Conservation (phyloP, 2,329 filamentous ascomycete genomes). For the Atkinsonella texensis region DNA sequence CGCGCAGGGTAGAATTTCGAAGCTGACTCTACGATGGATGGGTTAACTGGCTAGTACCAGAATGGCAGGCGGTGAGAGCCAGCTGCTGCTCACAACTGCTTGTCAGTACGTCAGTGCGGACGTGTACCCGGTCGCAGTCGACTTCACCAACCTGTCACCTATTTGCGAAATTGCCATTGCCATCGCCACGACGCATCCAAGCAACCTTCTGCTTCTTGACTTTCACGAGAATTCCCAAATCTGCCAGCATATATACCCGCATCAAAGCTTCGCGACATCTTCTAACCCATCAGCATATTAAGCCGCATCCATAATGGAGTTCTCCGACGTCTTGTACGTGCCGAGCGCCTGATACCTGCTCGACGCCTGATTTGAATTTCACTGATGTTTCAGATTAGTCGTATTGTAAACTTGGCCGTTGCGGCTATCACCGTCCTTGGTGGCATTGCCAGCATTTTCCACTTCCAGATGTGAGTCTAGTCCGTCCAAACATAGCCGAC, state of each 20-base stretch:
- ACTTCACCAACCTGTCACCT: slow-evolving; percentile 2
- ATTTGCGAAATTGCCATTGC: slow-evolving; percentile 4
- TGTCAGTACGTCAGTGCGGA: slow-evolving; percentile 5
- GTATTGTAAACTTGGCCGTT: slow-evolving; percentile 84
- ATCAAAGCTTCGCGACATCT: background rate
- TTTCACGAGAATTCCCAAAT: background rate
- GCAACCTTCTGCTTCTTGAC: slow-evolving; percentile 5
- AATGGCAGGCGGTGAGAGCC: background rate
- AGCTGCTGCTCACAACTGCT: background rate
- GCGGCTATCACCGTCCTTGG: slow-evolving; percentile 81
- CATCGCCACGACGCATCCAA: background rate
- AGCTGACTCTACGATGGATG: background rate
- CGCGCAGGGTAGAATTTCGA: background rate
- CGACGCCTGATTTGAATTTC: slow-evolving; percentile 2
- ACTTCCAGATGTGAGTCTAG: slow-evolving; percentile 42
- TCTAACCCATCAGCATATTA: background rate
- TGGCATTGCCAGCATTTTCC: slow-evolving; percentile 63
- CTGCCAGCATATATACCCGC: background rate
- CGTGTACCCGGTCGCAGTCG: slow-evolving; percentile 1
- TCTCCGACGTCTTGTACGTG: slow-evolving; percentile 80
- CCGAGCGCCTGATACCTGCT: background rate
- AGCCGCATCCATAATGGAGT: slow-evolving; percentile 54
- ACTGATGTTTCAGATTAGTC: slow-evolving; percentile 45
- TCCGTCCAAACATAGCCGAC: background rate
- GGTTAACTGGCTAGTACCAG: background rate